Evolutionary conservation across 805 yeast species (phyloP).

Genomic region (Pichia nanzhaoensis): DNA sequence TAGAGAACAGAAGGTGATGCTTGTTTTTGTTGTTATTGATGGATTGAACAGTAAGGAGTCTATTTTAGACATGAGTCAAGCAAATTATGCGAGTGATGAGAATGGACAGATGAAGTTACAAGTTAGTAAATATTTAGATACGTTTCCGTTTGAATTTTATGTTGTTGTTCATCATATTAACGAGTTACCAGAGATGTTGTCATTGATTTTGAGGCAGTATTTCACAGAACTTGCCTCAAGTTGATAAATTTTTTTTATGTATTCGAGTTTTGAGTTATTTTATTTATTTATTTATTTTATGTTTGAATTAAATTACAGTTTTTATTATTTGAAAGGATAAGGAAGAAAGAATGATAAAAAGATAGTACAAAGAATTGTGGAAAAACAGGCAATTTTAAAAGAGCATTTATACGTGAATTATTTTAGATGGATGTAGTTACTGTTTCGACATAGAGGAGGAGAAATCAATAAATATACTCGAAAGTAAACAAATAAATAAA

Average conservation of each 20-base stretch:
- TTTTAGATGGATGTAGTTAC: no score
- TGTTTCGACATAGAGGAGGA: no score
- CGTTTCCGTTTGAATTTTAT: slow-evolving; percentile 95
- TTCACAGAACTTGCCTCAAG: slow-evolving; percentile 57
- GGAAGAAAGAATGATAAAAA: no score
- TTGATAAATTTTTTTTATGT: slow-evolving; percentile 5
- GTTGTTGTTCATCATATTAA: slow-evolving; percentile 85
- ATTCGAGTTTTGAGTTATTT: neutral
- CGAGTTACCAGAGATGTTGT: slow-evolving; percentile 87
- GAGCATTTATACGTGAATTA: no score
- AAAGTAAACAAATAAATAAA: no score
- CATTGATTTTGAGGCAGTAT: slow-evolving; percentile 85
- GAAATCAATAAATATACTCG: no score
- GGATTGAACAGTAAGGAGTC: slow-evolving; percentile 81
- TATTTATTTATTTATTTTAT: neutral
- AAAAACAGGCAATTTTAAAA: no score
- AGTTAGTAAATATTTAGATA: slow-evolving; percentile 80
- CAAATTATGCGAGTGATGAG: slow-evolving; percentile 64
- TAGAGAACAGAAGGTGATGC: slow-evolving; percentile 85
- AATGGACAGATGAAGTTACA: slow-evolving; percentile 65
- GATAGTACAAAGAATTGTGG: no score
- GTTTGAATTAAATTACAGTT: no score
- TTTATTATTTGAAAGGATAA: no score
- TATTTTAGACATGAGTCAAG: slow-evolving; percentile 92
- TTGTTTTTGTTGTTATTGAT: slow-evolving; percentile 90